Conservation (phyloP, 2,329 filamentous ascomycete species). For the Didymella pinodella region DNA sequence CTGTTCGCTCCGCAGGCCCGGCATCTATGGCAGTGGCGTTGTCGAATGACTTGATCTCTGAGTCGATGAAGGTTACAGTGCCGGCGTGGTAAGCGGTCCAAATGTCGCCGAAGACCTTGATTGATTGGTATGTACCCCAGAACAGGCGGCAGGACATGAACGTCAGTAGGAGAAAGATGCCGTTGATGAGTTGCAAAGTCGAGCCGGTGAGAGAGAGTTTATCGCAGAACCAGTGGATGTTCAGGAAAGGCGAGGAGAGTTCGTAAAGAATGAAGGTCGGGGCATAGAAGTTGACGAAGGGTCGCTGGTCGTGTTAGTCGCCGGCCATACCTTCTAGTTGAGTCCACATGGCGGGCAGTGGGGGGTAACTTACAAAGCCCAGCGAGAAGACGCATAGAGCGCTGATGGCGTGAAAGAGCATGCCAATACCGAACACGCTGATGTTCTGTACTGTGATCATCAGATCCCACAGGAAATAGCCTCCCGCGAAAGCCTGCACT, state of each 20-base stretch:
- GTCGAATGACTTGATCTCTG: slow-evolving; percentile 39
- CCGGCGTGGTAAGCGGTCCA: slow-evolving; percentile 56
- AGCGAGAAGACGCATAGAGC: slow-evolving; percentile 78
- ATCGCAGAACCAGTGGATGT: slow-evolving; percentile 92
- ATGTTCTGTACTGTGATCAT: slow-evolving; percentile 72
- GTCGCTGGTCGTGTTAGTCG: slow-evolving; percentile 63
- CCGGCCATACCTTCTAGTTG: background rate
- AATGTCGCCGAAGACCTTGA: slow-evolving; percentile 70
- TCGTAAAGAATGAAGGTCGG: slow-evolving; percentile 86
- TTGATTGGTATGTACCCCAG: slow-evolving; percentile 77
- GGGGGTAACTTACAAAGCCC: slow-evolving; percentile 71
- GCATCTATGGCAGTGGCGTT: slow-evolving; percentile 31
- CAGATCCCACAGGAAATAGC: slow-evolving; percentile 87
- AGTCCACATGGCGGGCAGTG: background rate
- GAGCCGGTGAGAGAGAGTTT: slow-evolving; percentile 83
- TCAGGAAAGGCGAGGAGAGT: slow-evolving; percentile 83
- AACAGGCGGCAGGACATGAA: slow-evolving; percentile 81
- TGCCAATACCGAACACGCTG: slow-evolving; percentile 76
- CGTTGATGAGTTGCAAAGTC: slow-evolving; percentile 77
- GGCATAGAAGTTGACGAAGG: slow-evolving; percentile 85
- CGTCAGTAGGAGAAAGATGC: slow-evolving; percentile 72
- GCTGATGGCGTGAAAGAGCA: slow-evolving; percentile 78
- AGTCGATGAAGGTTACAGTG: slow-evolving; percentile 34
- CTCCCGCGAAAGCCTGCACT: slow-evolving; percentile 77
- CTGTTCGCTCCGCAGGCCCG: slow-evolving; percentile 42